These are phyloP conservation scores for Pseudoturritis turrita DNA, from an alignment of 345 rosid species.

Conservation along the genomic window DNA sequence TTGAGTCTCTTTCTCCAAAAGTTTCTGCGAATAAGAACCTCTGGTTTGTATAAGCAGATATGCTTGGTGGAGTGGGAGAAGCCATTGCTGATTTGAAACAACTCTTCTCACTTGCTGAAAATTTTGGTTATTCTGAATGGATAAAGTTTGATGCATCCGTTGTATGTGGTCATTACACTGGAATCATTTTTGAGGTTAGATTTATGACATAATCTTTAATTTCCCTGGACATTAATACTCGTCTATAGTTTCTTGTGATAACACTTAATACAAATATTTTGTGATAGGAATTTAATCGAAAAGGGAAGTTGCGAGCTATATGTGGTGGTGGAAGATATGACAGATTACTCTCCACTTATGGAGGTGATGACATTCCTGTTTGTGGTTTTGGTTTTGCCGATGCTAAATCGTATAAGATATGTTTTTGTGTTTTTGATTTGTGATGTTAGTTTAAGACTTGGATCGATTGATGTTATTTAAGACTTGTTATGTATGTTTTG, in stretches of 20 bases:
- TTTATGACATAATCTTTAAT: conserved; percentile 3
- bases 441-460: too few relatives aligned
- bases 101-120: conserved; percentile 82
- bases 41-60: conserved; percentile 43
- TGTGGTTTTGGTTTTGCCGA: conserved; percentile 99
- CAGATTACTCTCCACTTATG: conserved; percentile 76
- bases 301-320: conserved; percentile 83
- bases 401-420: conserved; percentile 83
- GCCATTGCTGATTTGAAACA: conserved; percentile 79
- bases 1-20: not conserved
- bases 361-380: conserved; percentile 91
- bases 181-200: conserved; percentile 93
- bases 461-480: too few relatives aligned
- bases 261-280: not conserved
- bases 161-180: conserved; percentile 98
- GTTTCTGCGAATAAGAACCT: not conserved
- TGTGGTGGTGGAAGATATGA: conserved; percentile 96
- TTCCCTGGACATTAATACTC: not conserved
- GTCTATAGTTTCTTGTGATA: not conserved
- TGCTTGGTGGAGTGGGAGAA: conserved; percentile 77
- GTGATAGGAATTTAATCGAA: conserved; percentile 73
- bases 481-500: too few relatives aligned
- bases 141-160: conserved; percentile 95
- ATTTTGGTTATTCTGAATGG: conserved; percentile 88
- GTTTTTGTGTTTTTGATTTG: too few relatives aligned